Conservation (phyloP, 2,329 filamentous ascomycete genomes). For the Calonectria pseudoreteaudii region DNA sequence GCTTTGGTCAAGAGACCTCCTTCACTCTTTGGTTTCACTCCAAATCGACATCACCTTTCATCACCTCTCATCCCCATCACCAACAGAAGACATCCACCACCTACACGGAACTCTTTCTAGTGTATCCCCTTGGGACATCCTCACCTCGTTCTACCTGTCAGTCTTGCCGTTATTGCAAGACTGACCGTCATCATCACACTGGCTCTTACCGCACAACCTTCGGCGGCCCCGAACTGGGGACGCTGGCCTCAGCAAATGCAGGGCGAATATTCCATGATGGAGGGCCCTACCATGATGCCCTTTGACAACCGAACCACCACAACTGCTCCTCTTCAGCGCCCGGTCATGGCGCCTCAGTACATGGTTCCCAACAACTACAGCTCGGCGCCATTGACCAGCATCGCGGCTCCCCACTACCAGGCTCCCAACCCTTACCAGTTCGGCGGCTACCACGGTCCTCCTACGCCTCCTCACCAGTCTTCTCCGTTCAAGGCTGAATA, state of each 20-base stretch:
- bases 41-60: conserved; percentile 9
- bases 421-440: conserved; percentile 58
- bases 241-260: conserved; percentile 65
- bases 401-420: conserved; percentile 57
- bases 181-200: conserved; percentile 47
- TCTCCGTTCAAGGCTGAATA: conserved; percentile 50
- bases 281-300: conserved; percentile 57
- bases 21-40: conserved; percentile 25
- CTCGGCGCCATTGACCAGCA: conserved; percentile 55
- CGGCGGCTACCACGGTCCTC: conserved; percentile 54
- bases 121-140: conserved; percentile 11
- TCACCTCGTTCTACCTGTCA: conserved; percentile 20
- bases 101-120: conserved; percentile 18
- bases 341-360: conserved; percentile 60
- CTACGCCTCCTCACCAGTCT: conserved; percentile 47
- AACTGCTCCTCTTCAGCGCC: conserved; percentile 55
- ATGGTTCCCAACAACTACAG: conserved; percentile 58
- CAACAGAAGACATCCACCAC: conserved; percentile 11
- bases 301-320: conserved; percentile 60
- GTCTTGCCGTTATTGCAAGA: conserved; percentile 42
- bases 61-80: conserved; percentile 11
- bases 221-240: conserved; percentile 63
- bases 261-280: conserved; percentile 62
- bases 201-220: conserved; percentile 61
- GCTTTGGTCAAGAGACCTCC: conserved; percentile 13